Evolutionary conservation across 1,284 basidiomycete species (phyloP).

Genomic region (Ceratobasidium sp.): DNA sequence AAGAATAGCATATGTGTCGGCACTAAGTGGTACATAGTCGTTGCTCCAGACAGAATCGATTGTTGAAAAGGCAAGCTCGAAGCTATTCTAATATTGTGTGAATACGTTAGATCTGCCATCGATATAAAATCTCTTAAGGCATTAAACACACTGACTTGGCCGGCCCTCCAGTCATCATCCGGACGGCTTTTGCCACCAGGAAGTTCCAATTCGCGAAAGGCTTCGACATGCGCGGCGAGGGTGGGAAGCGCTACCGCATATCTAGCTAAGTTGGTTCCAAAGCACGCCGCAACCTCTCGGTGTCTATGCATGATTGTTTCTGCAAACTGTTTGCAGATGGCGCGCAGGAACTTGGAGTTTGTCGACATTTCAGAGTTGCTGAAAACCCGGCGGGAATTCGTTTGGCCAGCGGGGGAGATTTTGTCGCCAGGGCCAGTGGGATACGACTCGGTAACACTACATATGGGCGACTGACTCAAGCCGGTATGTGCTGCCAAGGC

Average conservation of each 20-base stretch:
- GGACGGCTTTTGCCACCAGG: too few species aligned
- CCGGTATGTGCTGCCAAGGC: constrained; percentile 12
- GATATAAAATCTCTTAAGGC: background rate
- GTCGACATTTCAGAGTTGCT: background rate
- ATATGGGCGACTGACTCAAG: background rate
- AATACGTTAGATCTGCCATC: background rate
- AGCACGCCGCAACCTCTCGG: constrained; percentile 19
- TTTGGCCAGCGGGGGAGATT: background rate
- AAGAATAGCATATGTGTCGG: constrained; percentile 22
- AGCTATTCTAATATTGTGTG: background rate
- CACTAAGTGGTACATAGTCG: constrained; percentile 9
- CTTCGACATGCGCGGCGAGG: background rate
- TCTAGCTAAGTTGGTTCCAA: constrained; percentile 19
- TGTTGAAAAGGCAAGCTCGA: constrained; percentile 14
- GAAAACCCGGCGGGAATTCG: background rate
- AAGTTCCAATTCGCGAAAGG: background rate
- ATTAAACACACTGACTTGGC: background rate
- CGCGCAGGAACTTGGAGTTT: constrained; percentile 1
- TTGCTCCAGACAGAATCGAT: constrained; percentile 13
- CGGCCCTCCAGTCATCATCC: background rate
- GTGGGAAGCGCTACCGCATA: constrained; percentile 19
- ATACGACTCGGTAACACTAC: too few species aligned
- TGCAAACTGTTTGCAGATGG: constrained; percentile 2
- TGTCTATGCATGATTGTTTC: constrained; percentile 8
- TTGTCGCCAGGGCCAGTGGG: background rate